Evolutionary conservation across 306 rosid genomes (phyloP), one percentile per base, ranked within the genome.

Genomic region (Malus sylvestris): DNA sequence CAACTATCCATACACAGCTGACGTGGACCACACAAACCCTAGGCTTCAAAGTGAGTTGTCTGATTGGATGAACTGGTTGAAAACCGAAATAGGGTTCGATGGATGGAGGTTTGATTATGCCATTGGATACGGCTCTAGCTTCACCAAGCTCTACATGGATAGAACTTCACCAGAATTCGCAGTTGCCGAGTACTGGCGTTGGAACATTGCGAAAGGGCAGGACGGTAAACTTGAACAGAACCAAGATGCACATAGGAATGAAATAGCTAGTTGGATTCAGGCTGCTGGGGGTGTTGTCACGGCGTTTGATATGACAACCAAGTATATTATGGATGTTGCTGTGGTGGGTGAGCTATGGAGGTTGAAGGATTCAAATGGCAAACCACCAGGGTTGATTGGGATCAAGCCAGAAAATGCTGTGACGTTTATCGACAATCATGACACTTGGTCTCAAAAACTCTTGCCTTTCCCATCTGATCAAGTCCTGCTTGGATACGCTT

Each of bases 51-150:
- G 6, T 1, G 96, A 93, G 76, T 44, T 93, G 3, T 79, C 94
- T 3, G 97, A 89, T 3, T 90, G 97, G 96, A 81, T 93, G 96
- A 93, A 86, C 20, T 93, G 94, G 96, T 62, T 93, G 35, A 90
- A 87, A 71, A 68, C 86, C 3, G 94, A 93, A 22, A 27, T 93
- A 30, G 97, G 97, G 15, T 93, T 80, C 53, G 86, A 77, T 9
- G 97, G 97, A 0, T 93, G 96, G 93, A 77, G 97, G 46, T 85
- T 93, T 53, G 97, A 93, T 75, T 85, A 77, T 52, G 96, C 83
- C 1, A 82, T 53, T 23, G 93, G 96, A 4, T 91, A 81, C 62
- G 30, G 88, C 89, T 12, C 75, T 93, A 1, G 78, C 79, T 22
- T 76, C 6, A 82, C 85, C 4, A 85, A 85, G 38, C 62, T 85